Evolutionary conservation across 306 rosid genomes (phyloP), one percentile per base, ranked within the genome.

Genomic region (Lathyrus aphaca): DNA sequence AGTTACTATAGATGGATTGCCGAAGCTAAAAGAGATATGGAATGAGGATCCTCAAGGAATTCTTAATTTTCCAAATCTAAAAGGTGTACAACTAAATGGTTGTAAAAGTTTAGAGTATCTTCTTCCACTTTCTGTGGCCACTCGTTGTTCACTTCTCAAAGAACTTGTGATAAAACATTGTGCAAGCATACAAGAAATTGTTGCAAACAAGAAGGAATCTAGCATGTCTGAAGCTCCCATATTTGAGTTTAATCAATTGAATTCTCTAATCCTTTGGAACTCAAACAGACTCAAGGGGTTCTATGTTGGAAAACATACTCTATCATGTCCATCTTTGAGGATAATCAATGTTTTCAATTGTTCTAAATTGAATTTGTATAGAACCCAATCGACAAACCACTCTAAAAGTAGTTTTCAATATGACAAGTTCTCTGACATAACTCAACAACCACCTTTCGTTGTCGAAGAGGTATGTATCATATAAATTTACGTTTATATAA

Each of bases 261-360:
- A 11, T 32, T 30, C 14, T 30, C 16, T 58, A 58, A 1, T 30
- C 6, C 23, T 58, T 30, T 8, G 25, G 23, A 0, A n/a, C 44
- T 30, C 16, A 8, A 0, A 0, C 8, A 30, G 3, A 8, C 43
- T 58, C 44, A 3, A 32, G 23, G 42, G 23, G 30, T 58, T 58
- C 43, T 58, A n/a, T 58, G 64, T 21, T 29, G n/a, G n/a, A n/a
- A n/a, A n/a, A n/a, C n/a, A n/a, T n/a, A n/a, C n/a, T n/a, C n/a
- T n/a, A n/a, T n/a, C n/a, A n/a, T 58, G 43, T 15, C 43, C 64
- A 30, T 58, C 64, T 58, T 58, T 58, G 64, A 32, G 12, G 12
- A 1, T 0, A 3, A 58, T 58, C 8, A 3, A 15, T 3, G 64
- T 58, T n/a, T 0, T 0, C 7, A 0, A 10, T 0, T 51, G 58